A percentile compares a stretch with the other conserved stretches of the same genome.
These are phyloP conservation scores for Pseudogymnoascus sp. DNA, from an alignment of 2,329 filamentous ascomycete species.

Conservation along the genomic window DNA sequence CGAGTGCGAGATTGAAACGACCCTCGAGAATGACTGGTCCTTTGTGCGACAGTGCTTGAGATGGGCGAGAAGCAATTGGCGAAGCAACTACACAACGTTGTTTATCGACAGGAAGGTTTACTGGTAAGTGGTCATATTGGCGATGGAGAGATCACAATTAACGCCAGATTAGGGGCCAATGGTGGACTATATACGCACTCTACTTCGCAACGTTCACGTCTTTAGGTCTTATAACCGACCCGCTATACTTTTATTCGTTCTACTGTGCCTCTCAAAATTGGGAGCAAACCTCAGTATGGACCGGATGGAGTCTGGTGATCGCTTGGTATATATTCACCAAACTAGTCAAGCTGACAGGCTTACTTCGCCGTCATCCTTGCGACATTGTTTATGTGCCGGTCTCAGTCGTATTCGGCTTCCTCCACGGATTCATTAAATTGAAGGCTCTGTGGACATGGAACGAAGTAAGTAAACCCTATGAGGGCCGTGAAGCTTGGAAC, in stretches of 20 bases:
- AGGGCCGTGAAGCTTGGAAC: slow-evolving; percentile 11
- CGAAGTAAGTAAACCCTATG: slow-evolving; percentile 50
- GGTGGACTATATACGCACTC: slow-evolving; percentile 88
- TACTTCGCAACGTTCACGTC: slow-evolving; percentile 90
- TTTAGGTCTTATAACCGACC: slow-evolving; percentile 71
- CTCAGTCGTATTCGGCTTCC: slow-evolving; percentile 86
- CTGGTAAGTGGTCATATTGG: slow-evolving; percentile 53
- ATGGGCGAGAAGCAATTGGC: slow-evolving; percentile 96
- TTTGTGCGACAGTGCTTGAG: slow-evolving; percentile 89
- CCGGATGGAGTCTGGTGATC: slow-evolving; percentile 25
- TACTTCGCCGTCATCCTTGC: slow-evolving; percentile 75
- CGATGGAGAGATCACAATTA: slow-evolving; percentile 13
- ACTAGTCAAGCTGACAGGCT: slow-evolving; percentile 78
- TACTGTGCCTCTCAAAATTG: slow-evolving; percentile 59
- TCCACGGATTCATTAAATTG: slow-evolving; percentile 86
- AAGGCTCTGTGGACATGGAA: slow-evolving; percentile 76
- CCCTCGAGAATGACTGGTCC: slow-evolving; percentile 77
- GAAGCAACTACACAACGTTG: slow-evolving; percentile 89
- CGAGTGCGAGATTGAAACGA: slow-evolving; percentile 87
- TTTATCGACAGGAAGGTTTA: slow-evolving; percentile 76
- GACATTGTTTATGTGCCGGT: slow-evolving; percentile 73
- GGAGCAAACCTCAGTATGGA: slow-evolving; percentile 37
- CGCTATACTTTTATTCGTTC: slow-evolving; percentile 59
- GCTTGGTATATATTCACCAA: slow-evolving; percentile 83
- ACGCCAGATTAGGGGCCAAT: slow-evolving; percentile 59